Conservation (phyloP, 208 protist genomes). For the Trypanosoma grayi region DNA sequence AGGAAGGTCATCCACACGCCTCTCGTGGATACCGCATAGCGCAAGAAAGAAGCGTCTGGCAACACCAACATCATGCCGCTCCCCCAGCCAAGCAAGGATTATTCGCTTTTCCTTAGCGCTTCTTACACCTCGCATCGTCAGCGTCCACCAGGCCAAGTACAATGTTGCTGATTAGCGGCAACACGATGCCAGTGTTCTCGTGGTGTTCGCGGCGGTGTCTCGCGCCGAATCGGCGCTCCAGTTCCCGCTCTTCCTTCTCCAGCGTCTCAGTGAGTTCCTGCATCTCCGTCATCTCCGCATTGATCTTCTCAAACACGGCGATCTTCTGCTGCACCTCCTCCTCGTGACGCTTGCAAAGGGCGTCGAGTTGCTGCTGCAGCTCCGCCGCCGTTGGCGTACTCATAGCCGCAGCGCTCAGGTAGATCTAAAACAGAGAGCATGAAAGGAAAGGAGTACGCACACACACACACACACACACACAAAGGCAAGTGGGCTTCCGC, state of each 20-base stretch:
- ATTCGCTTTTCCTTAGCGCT: background rate
- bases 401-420: no score
- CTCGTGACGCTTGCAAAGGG: slow-evolving; percentile 26
- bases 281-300: slow-evolving; percentile 33
- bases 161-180: slow-evolving; percentile 26
- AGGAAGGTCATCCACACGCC: no score
- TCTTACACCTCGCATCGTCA: slow-evolving; percentile 31
- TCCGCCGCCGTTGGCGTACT: slow-evolving; percentile 36
- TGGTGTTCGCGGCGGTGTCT: background rate
- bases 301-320: slow-evolving; percentile 22
- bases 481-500: background rate
- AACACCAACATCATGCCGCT: background rate
- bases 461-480: background rate
- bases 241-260: slow-evolving; percentile 28
- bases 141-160: slow-evolving; percentile 35
- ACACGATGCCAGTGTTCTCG: background rate
- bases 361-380: slow-evolving; percentile 35
- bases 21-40: no score
- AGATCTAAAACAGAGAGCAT: background rate
- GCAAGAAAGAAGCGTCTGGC: slow-evolving; percentile 14
- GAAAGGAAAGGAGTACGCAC: slow-evolving; percentile 2
- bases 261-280: slow-evolving; percentile 35
- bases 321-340: slow-evolving; percentile 28
- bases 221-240: slow-evolving; percentile 31
- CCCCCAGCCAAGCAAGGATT: background rate